Base-by-base conservation (phyloP, 257 asterid genomes). In the Paulownia fortunei region DNA sequence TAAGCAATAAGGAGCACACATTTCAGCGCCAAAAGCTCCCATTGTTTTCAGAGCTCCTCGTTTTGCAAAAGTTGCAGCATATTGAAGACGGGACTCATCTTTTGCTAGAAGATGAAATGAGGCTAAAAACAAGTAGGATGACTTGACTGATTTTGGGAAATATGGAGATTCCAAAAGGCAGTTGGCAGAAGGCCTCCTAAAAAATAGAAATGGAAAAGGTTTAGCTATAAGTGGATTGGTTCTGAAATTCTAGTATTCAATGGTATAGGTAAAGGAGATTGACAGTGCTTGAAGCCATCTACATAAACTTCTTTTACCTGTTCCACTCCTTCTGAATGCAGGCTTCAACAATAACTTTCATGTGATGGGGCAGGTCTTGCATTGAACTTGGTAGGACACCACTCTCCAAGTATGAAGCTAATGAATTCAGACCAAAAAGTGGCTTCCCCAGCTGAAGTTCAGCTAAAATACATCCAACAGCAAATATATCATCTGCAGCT, bases 1-100 rank as follows among this genome's bases (percentile, higher is more conserved):
- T 83, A 95, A 84, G 94, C 97, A 95, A 86, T 88, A 86, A 77
- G 98, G 90, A 83, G 97, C 97, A 88, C 99, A 95, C 86, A 91
- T 92, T 89, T 90, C 98, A 63, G 94, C 91, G 16, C 91, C 92
- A 79, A 90, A 85, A 76, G 92, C 79, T 76, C 99, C 99, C 98
- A 93, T 93, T 72, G 83, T 80, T 81, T 82, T 84, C 80, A 95
- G 69, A 52, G 97, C 98, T 82, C 98, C 99, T 59, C 65, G 90
- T 82, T 83, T 88, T 62, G 96, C 97, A 82, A 93, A 89, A 62
- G 85, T 89, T 78, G 97, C 97, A 65, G 94, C 97, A 88, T 91
- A 90, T 62, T 77, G 89, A 68, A 95, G 97, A 76, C 97, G 97
- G 44, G 93, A 84, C 82, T 87, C 96, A 79, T 91, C 89, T 80